Evolutionary conservation across 768 basidiomycete species (phyloP).

Genomic region (Leccinum disarticulatum): DNA sequence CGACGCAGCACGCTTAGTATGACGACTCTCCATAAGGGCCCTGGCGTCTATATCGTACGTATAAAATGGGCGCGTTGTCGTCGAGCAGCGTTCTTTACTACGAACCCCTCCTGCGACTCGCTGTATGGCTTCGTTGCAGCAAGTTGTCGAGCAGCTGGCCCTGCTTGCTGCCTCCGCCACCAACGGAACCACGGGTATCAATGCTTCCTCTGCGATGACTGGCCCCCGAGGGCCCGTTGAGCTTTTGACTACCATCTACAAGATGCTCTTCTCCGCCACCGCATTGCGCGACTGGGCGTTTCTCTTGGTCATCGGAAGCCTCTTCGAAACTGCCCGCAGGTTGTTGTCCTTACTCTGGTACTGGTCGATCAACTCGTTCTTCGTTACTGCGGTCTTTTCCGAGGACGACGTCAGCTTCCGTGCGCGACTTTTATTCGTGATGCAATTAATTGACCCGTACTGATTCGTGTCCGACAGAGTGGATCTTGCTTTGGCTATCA

Average conservation of each 20-base stretch:
- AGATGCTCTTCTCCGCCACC: slow-evolving; percentile 50
- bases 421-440: slow-evolving; percentile 30
- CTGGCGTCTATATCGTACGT: not conserved
- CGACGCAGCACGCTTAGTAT: not conserved
- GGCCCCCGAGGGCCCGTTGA: slow-evolving; percentile 21
- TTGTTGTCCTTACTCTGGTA: slow-evolving; percentile 42
- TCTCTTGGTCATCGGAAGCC: slow-evolving; percentile 59
- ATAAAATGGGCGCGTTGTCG: slow-evolving; percentile 10
- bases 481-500: slow-evolving; percentile 73
- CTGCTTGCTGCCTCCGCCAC: slow-evolving; percentile 21
- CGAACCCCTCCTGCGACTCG: not conserved
- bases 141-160: slow-evolving; percentile 31
- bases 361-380: slow-evolving; percentile 49
- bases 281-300: slow-evolving; percentile 65
- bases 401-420: slow-evolving; percentile 58
- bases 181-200: slow-evolving; percentile 12
- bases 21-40: not conserved
- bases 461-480: slow-evolving; percentile 40
- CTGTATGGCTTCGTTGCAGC: slow-evolving; percentile 28
- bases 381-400: slow-evolving; percentile 61
- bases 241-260: slow-evolving; percentile 37
- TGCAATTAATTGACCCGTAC: not conserved
- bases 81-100: not conserved
- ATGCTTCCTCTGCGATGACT: slow-evolving; percentile 13
- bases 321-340: slow-evolving; percentile 59